Base-by-base conservation (phyloP, 208 protist species). In the Trypanosoma platydactyli region DNA sequence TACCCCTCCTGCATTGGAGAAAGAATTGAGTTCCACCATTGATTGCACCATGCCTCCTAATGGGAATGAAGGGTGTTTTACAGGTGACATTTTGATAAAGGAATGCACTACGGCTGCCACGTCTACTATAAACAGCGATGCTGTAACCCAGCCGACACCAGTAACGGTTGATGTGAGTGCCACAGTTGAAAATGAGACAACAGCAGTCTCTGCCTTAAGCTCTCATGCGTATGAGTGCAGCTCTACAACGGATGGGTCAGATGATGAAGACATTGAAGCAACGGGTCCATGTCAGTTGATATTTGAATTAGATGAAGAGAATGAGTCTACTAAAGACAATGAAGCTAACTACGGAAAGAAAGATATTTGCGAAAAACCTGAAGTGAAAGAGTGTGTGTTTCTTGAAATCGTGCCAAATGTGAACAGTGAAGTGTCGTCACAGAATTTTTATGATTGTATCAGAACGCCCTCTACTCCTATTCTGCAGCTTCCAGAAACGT, bases 371-470 rank as follows among this genome's bases (percentile, higher is more conserved):
- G 22, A 30, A 18, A 49, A 40, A 41, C 40, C 42, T 40, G 41
- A 15, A 24, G 48, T 27, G 29, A 9, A 64, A 12, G 59, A 64
- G n/a, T 27, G 18, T 55, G 22, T 25, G 12, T 3, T 25, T 22
- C 29, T 33, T 35, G n/a, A 9, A 46, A 1, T 0, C 27, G 3
- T 3, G 33, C 46, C 11, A 9, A 13, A 64, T 0, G 15, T 20
- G 20, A 50, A 67, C 4, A 67, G 24, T 24, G 49, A 22, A 12
- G 16, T 13, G 9, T 3, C 13, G 30, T 69, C 64, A 3, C 53
- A 69, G 25, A 12, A 80, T 57, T 89, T 89, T 58, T 76, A 77
- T 22, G 83, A 85, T 48, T 89, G 83, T 46, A 55, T 80, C 20
- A 89, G 77, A 50, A 77, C 67, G 0, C 75, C 77, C 5, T 42